These are phyloP conservation scores for Extremus antarcticus DNA, from an alignment of 495 filamentous ascomycete genomes.

Conservation along the genomic window DNA sequence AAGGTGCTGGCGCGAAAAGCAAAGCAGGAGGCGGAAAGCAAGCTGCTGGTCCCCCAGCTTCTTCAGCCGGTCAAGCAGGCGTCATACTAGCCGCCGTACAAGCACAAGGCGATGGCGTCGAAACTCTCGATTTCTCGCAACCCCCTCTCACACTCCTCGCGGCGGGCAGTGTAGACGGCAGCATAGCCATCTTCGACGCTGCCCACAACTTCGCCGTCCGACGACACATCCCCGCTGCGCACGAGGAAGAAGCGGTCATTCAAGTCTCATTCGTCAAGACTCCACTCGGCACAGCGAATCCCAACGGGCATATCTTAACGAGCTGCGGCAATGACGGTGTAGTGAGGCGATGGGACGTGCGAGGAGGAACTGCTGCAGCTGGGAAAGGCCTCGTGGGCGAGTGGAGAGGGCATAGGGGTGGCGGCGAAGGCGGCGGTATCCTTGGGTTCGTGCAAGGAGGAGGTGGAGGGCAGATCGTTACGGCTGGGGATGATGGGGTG, in stretches of 20 bases:
- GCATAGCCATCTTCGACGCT: slow-evolving; percentile 77
- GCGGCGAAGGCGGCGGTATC: slow-evolving; percentile 24
- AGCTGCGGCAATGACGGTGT: slow-evolving; percentile 79
- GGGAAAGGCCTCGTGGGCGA: slow-evolving; percentile 25
- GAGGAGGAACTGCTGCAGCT: slow-evolving; percentile 59
- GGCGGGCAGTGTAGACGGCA: slow-evolving; percentile 81
- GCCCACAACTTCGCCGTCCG: slow-evolving; percentile 73
- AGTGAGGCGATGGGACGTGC: slow-evolving; percentile 74
- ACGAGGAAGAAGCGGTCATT: slow-evolving; percentile 75
- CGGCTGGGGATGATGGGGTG: slow-evolving; percentile 26
- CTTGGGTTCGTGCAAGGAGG: slow-evolving; percentile 25
- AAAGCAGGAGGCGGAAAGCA: slow-evolving; percentile 33
- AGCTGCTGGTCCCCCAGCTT: slow-evolving; percentile 18
- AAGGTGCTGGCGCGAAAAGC: slow-evolving; percentile 35
- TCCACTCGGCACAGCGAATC: slow-evolving; percentile 24
- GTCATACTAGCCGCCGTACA: slow-evolving; percentile 64
- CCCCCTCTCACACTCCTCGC: slow-evolving; percentile 69
- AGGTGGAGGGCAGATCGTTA: slow-evolving; percentile 19
- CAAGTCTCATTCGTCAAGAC: slow-evolving; percentile 74
- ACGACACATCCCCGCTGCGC: slow-evolving; percentile 65
- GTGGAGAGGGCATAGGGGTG: slow-evolving; percentile 26
- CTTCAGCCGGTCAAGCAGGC: slow-evolving; percentile 55
- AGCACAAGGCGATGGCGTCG: slow-evolving; percentile 67
- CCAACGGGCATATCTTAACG: slow-evolving; percentile 55
- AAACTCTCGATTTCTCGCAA: slow-evolving; percentile 74